These are phyloP conservation scores for Cornus kousa DNA, from an alignment of 148 eudicot species.

Conservation along the genomic window DNA sequence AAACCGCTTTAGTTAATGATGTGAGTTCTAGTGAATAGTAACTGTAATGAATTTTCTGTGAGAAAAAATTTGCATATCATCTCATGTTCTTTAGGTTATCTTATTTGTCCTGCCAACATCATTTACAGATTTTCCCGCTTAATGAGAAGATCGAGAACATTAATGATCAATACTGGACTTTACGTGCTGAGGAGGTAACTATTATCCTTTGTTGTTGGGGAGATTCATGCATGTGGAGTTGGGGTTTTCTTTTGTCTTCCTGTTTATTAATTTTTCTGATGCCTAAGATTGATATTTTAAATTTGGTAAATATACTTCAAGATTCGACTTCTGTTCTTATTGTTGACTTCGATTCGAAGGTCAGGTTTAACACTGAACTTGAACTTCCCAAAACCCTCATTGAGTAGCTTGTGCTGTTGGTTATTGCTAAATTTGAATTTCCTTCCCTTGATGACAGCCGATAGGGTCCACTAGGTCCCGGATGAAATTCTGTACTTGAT, in stretches of 20 bases:
- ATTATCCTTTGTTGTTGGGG: background rate
- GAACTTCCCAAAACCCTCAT: background rate
- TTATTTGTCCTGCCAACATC: background rate
- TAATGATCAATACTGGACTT: constrained; percentile 25
- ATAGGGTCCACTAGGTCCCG: no score
- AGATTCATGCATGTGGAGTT: background rate
- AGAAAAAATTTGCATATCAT: background rate
- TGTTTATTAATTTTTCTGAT: no score
- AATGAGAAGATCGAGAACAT: constrained; percentile 27
- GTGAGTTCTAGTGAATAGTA: background rate
- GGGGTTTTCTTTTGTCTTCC: background rate
- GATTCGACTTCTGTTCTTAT: background rate
- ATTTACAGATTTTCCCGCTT: constrained; percentile 20
- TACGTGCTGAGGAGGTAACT: constrained; percentile 26
- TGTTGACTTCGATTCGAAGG: background rate
- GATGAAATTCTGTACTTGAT: no score
- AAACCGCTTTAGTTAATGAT: background rate
- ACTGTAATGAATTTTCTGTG: background rate
- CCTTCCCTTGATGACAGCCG: no score
- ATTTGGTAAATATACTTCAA: no score
- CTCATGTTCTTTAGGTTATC: background rate
- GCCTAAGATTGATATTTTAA: no score
- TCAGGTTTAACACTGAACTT: background rate
- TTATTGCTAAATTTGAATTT: background rate
- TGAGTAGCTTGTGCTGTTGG: background rate